Conservation (phyloP, 345 rosid genomes). For the Rhodomyrtus tomentosa region DNA sequence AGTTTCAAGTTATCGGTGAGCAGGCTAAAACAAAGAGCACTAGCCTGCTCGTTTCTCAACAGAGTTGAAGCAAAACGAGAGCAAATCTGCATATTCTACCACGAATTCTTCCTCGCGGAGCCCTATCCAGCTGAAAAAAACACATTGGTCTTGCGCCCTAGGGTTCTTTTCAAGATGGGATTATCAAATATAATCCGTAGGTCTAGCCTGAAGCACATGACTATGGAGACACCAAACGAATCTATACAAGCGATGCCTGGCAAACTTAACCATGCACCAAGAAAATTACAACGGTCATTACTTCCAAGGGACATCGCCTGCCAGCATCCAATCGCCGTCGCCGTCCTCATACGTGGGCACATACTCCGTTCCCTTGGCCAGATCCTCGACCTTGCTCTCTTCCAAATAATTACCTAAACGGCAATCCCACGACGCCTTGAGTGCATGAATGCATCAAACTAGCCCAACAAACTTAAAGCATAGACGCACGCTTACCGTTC, state of each 20-base stretch:
- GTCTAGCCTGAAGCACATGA: neutral
- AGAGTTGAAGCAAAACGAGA: neutral
- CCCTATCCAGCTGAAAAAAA: neutral
- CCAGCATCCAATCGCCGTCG: constrained; percentile 15
- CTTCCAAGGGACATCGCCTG: constrained; percentile 21
- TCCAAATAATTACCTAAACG: neutral
- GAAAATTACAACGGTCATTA: neutral
- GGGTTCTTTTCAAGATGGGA: neutral
- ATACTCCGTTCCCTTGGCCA: neutral
- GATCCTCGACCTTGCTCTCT: neutral
- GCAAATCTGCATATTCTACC: neutral
- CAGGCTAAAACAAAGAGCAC: neutral
- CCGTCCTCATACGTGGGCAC: constrained; percentile 12
- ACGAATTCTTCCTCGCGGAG: neutral
- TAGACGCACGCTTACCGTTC: neutral
- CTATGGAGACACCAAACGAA: neutral
- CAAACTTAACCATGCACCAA: neutral
- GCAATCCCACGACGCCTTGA: neutral
- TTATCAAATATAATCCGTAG: neutral
- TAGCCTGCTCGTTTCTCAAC: neutral
- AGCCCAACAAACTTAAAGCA: neutral
- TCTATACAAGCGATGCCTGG: neutral
- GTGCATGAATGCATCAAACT: neutral
- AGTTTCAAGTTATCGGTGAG: neutral
- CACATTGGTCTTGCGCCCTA: neutral